Conservation (phyloP, 495 filamentous ascomycete genomes). For the Aspergillus haitiensis region DNA sequence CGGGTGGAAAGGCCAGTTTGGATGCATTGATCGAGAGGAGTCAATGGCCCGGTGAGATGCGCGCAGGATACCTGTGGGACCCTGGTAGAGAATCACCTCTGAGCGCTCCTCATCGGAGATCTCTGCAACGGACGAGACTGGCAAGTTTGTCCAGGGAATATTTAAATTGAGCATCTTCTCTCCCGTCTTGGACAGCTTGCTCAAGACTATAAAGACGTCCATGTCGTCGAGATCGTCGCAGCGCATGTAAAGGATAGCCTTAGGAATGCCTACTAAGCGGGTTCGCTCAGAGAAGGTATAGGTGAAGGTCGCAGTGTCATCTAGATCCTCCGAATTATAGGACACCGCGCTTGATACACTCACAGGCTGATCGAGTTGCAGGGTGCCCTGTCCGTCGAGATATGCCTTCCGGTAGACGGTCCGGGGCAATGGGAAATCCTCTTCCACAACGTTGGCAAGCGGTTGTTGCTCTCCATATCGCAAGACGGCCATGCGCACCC, state of each 20-base stretch:
- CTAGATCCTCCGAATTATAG: constrained; percentile 30
- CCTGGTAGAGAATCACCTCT: constrained; percentile 31
- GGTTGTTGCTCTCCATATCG: constrained; percentile 28
- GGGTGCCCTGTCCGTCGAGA: constrained; percentile 20
- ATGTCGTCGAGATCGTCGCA: constrained; percentile 40
- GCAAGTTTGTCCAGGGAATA: constrained; percentile 30
- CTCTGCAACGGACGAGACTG: constrained; percentile 16
- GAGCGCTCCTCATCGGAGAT: constrained; percentile 30
- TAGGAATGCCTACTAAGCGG: constrained; percentile 34
- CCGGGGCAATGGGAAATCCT: constrained; percentile 33
- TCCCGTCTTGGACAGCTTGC: constrained; percentile 38
- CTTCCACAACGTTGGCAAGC: constrained; percentile 25
- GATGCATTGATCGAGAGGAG: constrained; percentile 22
- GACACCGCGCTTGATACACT: constrained; percentile 6
- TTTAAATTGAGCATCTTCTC: constrained; percentile 35
- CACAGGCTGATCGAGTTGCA: constrained; percentile 3
- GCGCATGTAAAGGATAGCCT: constrained; percentile 42
- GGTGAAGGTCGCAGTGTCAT: constrained; percentile 28
- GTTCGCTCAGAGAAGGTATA: constrained; percentile 30
- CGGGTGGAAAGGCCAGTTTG: constrained; percentile 36
- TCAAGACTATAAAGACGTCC: constrained; percentile 38
- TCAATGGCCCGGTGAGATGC: constrained; percentile 37
- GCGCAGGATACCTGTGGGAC: constrained; percentile 35
- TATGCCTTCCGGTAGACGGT: constrained; percentile 36
- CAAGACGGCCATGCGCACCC: constrained; percentile 32